These are phyloP conservation scores for Cladorrhinum sp. DNA, from an alignment of 2,329 filamentous ascomycete genomes.

Conservation along the genomic window DNA sequence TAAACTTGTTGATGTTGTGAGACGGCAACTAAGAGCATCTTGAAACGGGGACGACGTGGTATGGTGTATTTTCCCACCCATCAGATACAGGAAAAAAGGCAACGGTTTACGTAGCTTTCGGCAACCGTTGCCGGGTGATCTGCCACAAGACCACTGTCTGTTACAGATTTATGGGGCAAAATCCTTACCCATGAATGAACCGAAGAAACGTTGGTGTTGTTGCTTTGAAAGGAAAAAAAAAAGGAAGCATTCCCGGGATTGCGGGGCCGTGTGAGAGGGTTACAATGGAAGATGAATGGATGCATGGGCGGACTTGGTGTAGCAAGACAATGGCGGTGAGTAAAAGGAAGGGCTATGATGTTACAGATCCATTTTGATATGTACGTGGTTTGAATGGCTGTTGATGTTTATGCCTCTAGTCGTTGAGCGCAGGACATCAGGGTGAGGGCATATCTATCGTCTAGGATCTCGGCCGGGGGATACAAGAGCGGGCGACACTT, in stretches of 20 bases:
- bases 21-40: neutral
- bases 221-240: neutral
- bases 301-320: neutral
- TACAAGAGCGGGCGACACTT: neutral
- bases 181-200: neutral
- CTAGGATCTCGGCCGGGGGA: neutral
- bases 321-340: neutral
- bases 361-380: neutral
- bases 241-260: neutral
- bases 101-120: neutral
- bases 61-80: neutral
- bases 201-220: neutral
- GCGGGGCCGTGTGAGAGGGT: neutral
- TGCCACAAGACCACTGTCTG: neutral
- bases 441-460: too few species aligned
- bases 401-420: neutral
- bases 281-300: neutral
- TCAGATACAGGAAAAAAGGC: neutral
- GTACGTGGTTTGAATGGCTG: too few species aligned
- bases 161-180: neutral
- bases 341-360: neutral
- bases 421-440: neutral
- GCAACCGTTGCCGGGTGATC: neutral
- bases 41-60: neutral
- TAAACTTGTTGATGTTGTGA: neutral